A percentile compares a stretch with the other conserved stretches of the same genome.
Conservation (phyloP, 2,329 filamentous ascomycete genomes). For the Tolypocladium ovalisporum region DNA sequence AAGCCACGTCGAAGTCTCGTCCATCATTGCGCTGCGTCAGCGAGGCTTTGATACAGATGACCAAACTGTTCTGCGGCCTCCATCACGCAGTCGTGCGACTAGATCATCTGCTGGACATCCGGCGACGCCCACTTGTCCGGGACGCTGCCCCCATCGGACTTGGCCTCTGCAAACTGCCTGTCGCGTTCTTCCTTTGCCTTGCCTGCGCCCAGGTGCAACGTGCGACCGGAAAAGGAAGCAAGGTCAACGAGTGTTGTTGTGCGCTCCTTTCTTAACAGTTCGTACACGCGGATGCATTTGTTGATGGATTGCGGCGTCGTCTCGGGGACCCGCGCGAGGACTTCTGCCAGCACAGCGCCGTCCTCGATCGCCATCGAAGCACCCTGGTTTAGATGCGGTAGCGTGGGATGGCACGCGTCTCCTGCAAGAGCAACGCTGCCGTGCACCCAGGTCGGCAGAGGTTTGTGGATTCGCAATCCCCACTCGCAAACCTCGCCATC, state of each 20-base stretch:
- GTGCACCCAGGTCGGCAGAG: slow-evolving; percentile 46
- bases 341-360: slow-evolving; percentile 46
- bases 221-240: slow-evolving; percentile 38
- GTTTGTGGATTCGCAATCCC: slow-evolving; percentile 48
- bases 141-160: slow-evolving; percentile 34
- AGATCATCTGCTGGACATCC: slow-evolving; percentile 55
- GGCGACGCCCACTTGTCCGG: slow-evolving; percentile 62
- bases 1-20: background rate
- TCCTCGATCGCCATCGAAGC: slow-evolving; percentile 59
- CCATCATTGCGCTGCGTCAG: background rate
- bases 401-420: slow-evolving; percentile 56
- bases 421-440: slow-evolving; percentile 47
- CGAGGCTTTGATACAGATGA: slow-evolving; percentile 27
- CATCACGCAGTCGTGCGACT: slow-evolving; percentile 48
- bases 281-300: slow-evolving; percentile 42
- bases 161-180: slow-evolving; percentile 39
- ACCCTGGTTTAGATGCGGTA: slow-evolving; percentile 56
- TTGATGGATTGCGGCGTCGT: slow-evolving; percentile 26
- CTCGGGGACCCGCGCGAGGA: slow-evolving; percentile 29
- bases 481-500: slow-evolving; percentile 56
- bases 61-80: slow-evolving; percentile 42
- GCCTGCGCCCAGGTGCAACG: slow-evolving; percentile 44
- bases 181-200: slow-evolving; percentile 46
- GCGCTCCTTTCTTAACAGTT: slow-evolving; percentile 44
- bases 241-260: slow-evolving; percentile 41